Conservation (phyloP, 2,329 filamentous ascomycete genomes). For the Aspergillus ustus region DNA sequence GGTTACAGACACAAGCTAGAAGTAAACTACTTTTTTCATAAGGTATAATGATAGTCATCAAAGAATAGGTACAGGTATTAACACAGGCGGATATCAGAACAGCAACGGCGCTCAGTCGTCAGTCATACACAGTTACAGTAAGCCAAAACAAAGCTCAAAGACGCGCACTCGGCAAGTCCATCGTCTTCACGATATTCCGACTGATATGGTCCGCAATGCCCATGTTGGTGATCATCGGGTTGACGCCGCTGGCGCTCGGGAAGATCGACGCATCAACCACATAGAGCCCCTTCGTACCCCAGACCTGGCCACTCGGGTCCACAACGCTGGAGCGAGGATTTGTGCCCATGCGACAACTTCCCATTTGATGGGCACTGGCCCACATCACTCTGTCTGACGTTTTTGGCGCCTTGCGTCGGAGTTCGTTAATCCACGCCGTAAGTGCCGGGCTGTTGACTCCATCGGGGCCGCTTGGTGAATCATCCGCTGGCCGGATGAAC, state of each 20-base stretch:
- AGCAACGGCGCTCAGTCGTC: not conserved
- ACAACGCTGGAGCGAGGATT: slow-evolving; percentile 49
- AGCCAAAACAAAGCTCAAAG: slow-evolving; percentile 2
- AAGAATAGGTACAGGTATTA: slow-evolving; percentile 15
- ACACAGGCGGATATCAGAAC: slow-evolving; percentile 4
- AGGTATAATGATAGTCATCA: slow-evolving; percentile 10
- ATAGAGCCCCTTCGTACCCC: slow-evolving; percentile 52
- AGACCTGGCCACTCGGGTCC: slow-evolving; percentile 51
- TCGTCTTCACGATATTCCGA: slow-evolving; percentile 40
- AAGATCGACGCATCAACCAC: slow-evolving; percentile 57
- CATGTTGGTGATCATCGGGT: slow-evolving; percentile 59
- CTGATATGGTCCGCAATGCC: slow-evolving; percentile 54
- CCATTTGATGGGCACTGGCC: slow-evolving; percentile 58
- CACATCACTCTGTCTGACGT: slow-evolving; percentile 50
- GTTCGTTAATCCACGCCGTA: slow-evolving; percentile 57
- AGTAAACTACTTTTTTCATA: not conserved
- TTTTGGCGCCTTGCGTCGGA: slow-evolving; percentile 53
- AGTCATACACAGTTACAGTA: not conserved
- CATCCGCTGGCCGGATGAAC: slow-evolving; percentile 58
- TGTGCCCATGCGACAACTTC: slow-evolving; percentile 54
- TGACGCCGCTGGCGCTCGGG: slow-evolving; percentile 56
- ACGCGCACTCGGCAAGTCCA: slow-evolving; percentile 26
- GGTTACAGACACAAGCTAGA: not conserved
- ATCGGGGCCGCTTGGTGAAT: slow-evolving; percentile 33
- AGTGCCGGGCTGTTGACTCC: slow-evolving; percentile 61